Conservation (phyloP, 139 green algal genomes). For the Tetradesmus lagerheimii region DNA sequence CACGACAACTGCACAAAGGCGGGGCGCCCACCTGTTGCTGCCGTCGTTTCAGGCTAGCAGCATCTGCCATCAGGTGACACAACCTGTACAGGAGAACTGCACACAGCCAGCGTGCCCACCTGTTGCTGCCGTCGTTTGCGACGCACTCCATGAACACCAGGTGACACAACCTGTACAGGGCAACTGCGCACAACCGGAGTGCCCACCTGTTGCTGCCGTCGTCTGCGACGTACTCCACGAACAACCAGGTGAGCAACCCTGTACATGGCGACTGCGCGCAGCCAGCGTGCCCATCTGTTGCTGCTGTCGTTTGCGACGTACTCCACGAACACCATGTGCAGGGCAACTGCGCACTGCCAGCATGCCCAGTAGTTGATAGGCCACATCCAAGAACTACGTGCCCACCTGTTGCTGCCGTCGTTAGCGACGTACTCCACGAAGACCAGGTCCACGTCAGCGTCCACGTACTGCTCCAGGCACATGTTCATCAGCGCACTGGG, state of each 20-base stretch:
- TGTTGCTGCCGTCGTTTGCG: conserved; percentile 45
- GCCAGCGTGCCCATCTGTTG: conserved; percentile 38
- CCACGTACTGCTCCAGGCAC: conserved; percentile 49
- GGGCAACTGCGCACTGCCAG: background rate
- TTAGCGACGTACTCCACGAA: conserved; percentile 54
- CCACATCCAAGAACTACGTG: no score
- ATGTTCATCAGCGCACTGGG: conserved; percentile 55
- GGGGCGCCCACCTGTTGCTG: background rate
- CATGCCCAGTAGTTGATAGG: no score
- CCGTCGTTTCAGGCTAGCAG: conserved; percentile 17
- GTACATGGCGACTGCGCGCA: no score
- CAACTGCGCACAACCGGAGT: background rate
- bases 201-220: conserved; percentile 44
- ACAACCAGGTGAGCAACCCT: conserved; percentile 42
- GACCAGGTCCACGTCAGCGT: conserved; percentile 46
- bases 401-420: conserved; percentile 45
- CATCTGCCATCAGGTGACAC: background rate
- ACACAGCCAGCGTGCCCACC: no score
- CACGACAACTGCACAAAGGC: no score
- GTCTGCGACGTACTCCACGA: conserved; percentile 50
- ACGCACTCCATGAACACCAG: conserved; percentile 47
- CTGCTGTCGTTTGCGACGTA: conserved; percentile 46
- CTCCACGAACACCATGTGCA: conserved; percentile 51
- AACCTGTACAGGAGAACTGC: no score
- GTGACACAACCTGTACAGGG: conserved; percentile 13